Percentiles rank a stretch among this genome's conserved stretches.
These are phyloP conservation scores for Monilinia vaccinii-corymbosi DNA, from an alignment of 2,329 filamentous ascomycete species.

Conservation along the genomic window DNA sequence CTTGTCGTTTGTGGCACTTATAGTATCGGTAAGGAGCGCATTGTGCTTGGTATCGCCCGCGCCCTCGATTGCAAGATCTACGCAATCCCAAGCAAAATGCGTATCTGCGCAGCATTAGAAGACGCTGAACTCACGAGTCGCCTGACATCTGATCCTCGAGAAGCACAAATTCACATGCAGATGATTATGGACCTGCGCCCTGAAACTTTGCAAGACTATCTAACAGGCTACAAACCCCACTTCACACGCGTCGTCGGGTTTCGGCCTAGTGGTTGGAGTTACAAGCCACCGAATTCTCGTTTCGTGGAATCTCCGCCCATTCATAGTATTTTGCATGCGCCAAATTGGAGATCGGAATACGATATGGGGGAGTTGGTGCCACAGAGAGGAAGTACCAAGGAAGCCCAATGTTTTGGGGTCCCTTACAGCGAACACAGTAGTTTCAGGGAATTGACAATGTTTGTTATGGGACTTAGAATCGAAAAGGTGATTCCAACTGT, in stretches of 20 bases:
- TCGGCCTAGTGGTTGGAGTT: constrained; percentile 90
- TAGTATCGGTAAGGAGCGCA: constrained; percentile 94
- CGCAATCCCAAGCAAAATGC: constrained; percentile 72
- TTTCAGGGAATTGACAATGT: constrained; percentile 89
- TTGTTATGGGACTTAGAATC: constrained; percentile 78
- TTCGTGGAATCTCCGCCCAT: constrained; percentile 55
- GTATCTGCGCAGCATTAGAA: constrained; percentile 75
- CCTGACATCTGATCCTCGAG: constrained; percentile 69
- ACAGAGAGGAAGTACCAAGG: constrained; percentile 72
- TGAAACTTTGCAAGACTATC: constrained; percentile 84
- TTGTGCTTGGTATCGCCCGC: constrained; percentile 84
- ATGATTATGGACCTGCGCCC: constrained; percentile 88
- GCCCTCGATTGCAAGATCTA: constrained; percentile 85
- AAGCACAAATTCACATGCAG: constrained; percentile 97
- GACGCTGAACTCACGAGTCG: constrained; percentile 71
- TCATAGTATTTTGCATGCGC: constrained; percentile 51
- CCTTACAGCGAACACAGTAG: constrained; percentile 95
- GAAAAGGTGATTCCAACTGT: constrained; percentile 90
- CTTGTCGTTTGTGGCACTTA: constrained; percentile 94
- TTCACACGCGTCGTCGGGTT: constrained; percentile 87
- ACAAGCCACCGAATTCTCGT: constrained; percentile 59
- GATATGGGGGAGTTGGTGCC: constrained; percentile 62
- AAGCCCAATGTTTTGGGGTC: constrained; percentile 84
- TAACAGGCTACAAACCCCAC: constrained; percentile 67
- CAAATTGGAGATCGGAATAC: constrained; percentile 65